Evolutionary conservation across 805 yeast species (phyloP).

Genomic region (Peterozyma xylosa): DNA sequence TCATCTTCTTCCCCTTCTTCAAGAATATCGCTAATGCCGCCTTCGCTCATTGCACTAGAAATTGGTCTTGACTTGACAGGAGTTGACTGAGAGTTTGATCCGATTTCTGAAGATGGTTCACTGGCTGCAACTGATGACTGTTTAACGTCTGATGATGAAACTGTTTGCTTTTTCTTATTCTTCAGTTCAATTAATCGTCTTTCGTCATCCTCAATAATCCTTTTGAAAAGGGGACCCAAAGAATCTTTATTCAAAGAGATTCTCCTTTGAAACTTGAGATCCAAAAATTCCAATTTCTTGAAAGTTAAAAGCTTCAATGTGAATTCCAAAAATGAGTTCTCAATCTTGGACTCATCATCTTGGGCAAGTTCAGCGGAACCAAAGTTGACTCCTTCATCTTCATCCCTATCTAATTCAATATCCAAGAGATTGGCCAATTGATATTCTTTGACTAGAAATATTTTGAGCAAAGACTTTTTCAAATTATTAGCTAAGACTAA

Average conservation of each 20-base stretch:
- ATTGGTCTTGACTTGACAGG: background rate
- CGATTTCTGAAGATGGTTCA: background rate
- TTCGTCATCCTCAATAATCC: slow-evolving; percentile 2
- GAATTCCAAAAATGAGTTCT: slow-evolving; percentile 14
- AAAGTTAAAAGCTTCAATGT: slow-evolving; percentile 17
- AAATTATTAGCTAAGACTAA: slow-evolving; percentile 21
- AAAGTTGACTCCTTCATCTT: slow-evolving; percentile 33
- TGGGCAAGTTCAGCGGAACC: slow-evolving; percentile 10
- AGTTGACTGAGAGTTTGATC: background rate
- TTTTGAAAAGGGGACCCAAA: slow-evolving; percentile 15
- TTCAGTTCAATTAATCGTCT: background rate
- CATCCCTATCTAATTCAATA: slow-evolving; percentile 40
- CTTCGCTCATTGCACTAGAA: background rate
- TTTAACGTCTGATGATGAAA: too few relatives aligned
- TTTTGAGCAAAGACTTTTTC: slow-evolving; percentile 26
- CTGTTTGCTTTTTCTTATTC: too few relatives aligned
- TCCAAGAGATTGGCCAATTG: slow-evolving; percentile 28
- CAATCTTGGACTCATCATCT: slow-evolving; percentile 6
- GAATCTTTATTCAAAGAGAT: slow-evolving; percentile 15
- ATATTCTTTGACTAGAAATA: slow-evolving; percentile 44
- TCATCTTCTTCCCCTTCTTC: background rate
- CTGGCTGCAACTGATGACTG: background rate
- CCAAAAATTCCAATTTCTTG: slow-evolving; percentile 11
- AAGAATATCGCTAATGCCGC: background rate
- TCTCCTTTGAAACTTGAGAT: slow-evolving; percentile 11